Evolutionary conservation across 179 eudicot genomes (phyloP), one percentile per base, ranked within the genome.

Genomic region (Heliamphora pulchella): DNA sequence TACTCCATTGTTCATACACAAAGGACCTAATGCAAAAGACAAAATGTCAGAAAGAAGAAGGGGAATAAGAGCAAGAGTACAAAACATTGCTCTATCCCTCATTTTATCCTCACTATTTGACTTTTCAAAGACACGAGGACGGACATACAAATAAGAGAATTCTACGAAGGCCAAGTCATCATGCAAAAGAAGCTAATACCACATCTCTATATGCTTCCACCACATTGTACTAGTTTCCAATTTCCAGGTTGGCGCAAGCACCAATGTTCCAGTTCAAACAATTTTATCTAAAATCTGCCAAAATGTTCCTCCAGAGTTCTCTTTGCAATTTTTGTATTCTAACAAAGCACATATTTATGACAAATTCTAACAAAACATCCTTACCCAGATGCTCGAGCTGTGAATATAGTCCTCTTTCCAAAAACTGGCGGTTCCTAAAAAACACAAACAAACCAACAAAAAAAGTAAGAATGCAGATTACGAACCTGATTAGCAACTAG

Each of bases 401-500:
- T 90, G 83, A 96, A 94, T 83, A 87, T 82, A 11, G 97, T 91
- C 84, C 82, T 89, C 90, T 94, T 96, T 18, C 99, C 99, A 78
- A 96, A 84, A 80, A 96, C 92, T 6, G 99, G 99, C 41, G 99
- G 94, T 82, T 92, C 99, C 99, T 96, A 83, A 48, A 77, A 10
- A 67, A 50, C 48, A 85, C 41, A 80, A 79, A 64, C 20, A 72
- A 20, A 11, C 41, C 80, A 79, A 64, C 20, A 72, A 20, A 11
- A 74, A 46, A 18, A 57, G 9, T 75, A 74, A 74, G 74, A 43
- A 69, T 71, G 39, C 31, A 53, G 17, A 69, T 10, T 78, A 9
- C 13, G 18, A n/a, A 18, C 5, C 5, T 20, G 31, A 31, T 31
- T 31, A 31, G 31, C 31, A 31, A 31, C 31, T 31, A 31, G 31